Conservation (phyloP, 2,329 filamentous ascomycete species). For the Diaporthe vexans region DNA sequence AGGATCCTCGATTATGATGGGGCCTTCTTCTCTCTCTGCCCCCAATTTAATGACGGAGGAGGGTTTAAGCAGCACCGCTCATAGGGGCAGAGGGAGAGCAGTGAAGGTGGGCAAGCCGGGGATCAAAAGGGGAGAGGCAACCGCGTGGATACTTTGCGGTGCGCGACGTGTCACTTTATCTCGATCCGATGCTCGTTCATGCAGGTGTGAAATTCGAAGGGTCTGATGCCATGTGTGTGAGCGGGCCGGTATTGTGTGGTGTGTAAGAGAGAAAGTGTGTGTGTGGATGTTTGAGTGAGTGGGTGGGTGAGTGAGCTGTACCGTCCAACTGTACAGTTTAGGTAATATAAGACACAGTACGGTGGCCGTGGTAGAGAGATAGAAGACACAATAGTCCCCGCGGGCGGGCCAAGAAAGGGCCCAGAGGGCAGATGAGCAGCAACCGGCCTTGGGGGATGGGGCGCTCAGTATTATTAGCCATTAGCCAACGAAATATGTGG, state of each 20-base stretch:
- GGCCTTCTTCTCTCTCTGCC: too few species aligned
- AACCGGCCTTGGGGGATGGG: neutral
- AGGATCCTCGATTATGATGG: constrained; percentile 5
- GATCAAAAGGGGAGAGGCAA: constrained; percentile 1
- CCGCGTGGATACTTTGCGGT: neutral
- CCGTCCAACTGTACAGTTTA: neutral
- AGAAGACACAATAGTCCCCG: neutral
- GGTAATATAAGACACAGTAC: neutral
- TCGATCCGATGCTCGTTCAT: constrained; percentile 23
- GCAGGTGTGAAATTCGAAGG: constrained; percentile 25
- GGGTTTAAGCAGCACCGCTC: neutral
- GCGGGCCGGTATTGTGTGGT: neutral
- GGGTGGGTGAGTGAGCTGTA: neutral
- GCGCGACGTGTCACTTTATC: constrained; percentile 31
- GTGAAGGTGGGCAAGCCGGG: neutral
- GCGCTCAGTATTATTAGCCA: constrained; percentile 22
- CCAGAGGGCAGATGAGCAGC: constrained; percentile 3
- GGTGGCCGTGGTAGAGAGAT: neutral
- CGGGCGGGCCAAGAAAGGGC: neutral
- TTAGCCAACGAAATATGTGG: constrained; percentile 26
- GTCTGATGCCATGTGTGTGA: constrained; percentile 1
- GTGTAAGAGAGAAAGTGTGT: neutral
- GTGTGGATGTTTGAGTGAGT: neutral
- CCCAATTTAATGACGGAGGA: constrained; percentile 16
- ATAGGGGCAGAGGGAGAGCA: too few species aligned